Conservation (phyloP, 352 stramenopile species). For the Blastocystis sp. region DNA sequence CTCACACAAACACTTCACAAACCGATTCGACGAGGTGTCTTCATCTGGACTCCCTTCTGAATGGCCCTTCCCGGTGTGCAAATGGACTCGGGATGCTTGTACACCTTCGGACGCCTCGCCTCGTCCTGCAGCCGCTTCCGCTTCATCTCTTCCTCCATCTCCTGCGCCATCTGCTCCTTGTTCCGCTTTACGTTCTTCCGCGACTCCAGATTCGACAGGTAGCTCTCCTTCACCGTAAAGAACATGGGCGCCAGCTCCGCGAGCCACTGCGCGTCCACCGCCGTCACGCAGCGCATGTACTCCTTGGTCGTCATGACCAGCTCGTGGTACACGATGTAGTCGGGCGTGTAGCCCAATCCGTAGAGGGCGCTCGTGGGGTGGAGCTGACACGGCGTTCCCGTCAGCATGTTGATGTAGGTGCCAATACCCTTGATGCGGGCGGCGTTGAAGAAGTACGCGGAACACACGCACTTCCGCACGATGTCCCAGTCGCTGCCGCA, state of each 20-base stretch:
- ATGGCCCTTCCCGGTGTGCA: background rate
- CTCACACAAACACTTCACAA: background rate
- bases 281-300: slow-evolving; percentile 91
- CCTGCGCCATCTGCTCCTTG: slow-evolving; percentile 60
- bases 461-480: slow-evolving; percentile 93
- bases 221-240: slow-evolving; percentile 92
- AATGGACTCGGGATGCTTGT: background rate
- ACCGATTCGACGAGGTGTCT: slow-evolving; percentile 8
- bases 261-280: slow-evolving; percentile 96
- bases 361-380: slow-evolving; percentile 92
- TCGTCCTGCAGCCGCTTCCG: slow-evolving; percentile 28
- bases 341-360: slow-evolving; percentile 90
- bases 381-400: slow-evolving; percentile 86
- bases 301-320: slow-evolving; percentile 97
- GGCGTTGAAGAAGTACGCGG: slow-evolving; percentile 97
- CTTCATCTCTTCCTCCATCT: slow-evolving; percentile 75
- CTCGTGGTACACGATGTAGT: slow-evolving; percentile 98
- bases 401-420: slow-evolving; percentile 99
- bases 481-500: slow-evolving; percentile 85
- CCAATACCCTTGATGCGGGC: slow-evolving; percentile 95
- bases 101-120: background rate
- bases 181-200: slow-evolving; percentile 72
- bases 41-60: background rate
- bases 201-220: slow-evolving; percentile 79
- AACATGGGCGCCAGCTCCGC: slow-evolving; percentile 97